A percentile compares a stretch with the other conserved stretches of the same genome.
phyloP scores from a whole-genome alignment of 257 asterid species.

The Gentiana macrophylla region DNA sequence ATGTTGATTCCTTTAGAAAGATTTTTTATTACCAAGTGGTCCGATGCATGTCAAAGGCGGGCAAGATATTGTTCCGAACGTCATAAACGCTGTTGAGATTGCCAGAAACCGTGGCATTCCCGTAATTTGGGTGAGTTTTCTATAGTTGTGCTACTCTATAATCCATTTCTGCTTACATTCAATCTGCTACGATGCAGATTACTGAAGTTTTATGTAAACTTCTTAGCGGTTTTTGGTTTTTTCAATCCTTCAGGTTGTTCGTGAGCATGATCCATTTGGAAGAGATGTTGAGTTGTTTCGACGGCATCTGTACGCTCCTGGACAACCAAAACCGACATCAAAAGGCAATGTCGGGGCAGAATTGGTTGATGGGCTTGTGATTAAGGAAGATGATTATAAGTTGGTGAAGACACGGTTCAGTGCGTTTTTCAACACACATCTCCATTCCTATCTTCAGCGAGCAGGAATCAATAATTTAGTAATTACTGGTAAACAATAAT shows the following conservation, averaged over 20 bases:
- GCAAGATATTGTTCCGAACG: constrained; percentile 56
- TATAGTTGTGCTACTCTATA: too few species aligned
- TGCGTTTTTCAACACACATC: constrained; percentile 82
- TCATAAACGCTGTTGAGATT: constrained; percentile 51
- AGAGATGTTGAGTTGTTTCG: constrained; percentile 79
- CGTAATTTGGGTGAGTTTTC: constrained; percentile 54
- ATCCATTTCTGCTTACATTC: too few species aligned
- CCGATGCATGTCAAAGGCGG: constrained; percentile 63
- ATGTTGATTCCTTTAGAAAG: constrained; percentile 37
- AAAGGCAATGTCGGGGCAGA: constrained; percentile 80
- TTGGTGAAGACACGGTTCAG: constrained; percentile 85
- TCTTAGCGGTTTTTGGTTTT: too few species aligned
- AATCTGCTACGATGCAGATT: too few species aligned
- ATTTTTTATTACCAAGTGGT: constrained; percentile 56
- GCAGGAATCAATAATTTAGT: constrained; percentile 40
- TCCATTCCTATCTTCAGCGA: constrained; percentile 68
- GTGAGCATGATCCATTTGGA: constrained; percentile 82
- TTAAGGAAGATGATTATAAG: constrained; percentile 71
- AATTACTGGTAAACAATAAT: constrained; percentile 39
- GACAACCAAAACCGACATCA: constrained; percentile 58
- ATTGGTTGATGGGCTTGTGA: constrained; percentile 61
- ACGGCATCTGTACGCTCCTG: constrained; percentile 42
- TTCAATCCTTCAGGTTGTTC: constrained; percentile 42
- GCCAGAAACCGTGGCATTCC: constrained; percentile 63
- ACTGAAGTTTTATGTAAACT: too few species aligned